These are phyloP conservation scores for Trypanosoma congolense DNA, from an alignment of 208 protist genomes.

Conservation along the genomic window DNA sequence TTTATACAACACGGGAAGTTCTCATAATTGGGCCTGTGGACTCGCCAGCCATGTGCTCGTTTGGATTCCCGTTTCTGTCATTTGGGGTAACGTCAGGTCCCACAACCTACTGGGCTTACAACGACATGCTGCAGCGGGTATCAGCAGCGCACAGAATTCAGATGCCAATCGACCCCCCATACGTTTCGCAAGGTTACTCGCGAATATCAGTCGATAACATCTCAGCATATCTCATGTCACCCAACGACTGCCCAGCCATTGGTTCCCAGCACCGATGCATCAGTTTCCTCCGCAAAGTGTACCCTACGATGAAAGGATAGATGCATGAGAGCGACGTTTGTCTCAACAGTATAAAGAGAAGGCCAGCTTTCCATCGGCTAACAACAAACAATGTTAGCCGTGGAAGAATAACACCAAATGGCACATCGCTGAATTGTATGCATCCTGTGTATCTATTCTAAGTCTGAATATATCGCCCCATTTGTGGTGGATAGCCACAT, in stretches of 20 bases:
- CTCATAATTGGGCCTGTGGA: slow-evolving; percentile 56
- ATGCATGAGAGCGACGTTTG: too few relatives aligned
- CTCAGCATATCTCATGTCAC: slow-evolving; percentile 42
- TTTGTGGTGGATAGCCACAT: too few relatives aligned
- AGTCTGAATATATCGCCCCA: too few relatives aligned
- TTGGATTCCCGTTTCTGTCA: slow-evolving; percentile 60
- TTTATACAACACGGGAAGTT: slow-evolving; percentile 65
- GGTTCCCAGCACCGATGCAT: slow-evolving; percentile 43
- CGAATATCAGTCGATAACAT: slow-evolving; percentile 56
- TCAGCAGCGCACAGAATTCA: slow-evolving; percentile 36
- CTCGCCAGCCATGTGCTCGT: slow-evolving; percentile 67
- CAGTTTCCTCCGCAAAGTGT: slow-evolving; percentile 42
- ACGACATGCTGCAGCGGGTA: slow-evolving; percentile 55
- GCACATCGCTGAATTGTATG: too few relatives aligned
- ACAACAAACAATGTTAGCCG: too few relatives aligned
- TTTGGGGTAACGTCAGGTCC: slow-evolving; percentile 71
- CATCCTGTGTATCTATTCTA: too few relatives aligned
- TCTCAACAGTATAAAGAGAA: too few relatives aligned
- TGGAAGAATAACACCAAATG: too few relatives aligned
- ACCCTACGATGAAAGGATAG: too few relatives aligned
- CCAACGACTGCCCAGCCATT: slow-evolving; percentile 54
- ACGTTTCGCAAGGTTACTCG: slow-evolving; percentile 58
- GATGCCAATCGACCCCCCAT: slow-evolving; percentile 65
- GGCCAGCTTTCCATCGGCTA: too few relatives aligned
- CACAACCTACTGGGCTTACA: slow-evolving; percentile 69